A percentile compares a stretch with the other conserved stretches of the same genome.
phyloP scores from a whole-genome alignment of 331 rosid genomes.

The Stylosanthes scabra region DNA sequence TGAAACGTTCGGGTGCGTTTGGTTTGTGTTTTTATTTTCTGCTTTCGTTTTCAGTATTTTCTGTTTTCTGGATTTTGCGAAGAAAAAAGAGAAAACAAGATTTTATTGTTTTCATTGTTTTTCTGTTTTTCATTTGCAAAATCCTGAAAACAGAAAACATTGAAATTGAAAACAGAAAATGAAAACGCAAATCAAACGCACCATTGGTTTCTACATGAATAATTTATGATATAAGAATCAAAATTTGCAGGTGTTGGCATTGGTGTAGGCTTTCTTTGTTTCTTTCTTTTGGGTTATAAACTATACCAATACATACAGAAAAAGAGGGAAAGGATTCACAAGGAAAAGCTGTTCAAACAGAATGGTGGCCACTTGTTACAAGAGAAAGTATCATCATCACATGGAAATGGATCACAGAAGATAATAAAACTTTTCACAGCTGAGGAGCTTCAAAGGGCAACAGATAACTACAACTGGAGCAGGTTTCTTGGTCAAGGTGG shows the following conservation, averaged over 20 bases:
- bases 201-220: neutral
- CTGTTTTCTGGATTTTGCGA: too few species aligned
- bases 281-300: slow-evolving; percentile 48
- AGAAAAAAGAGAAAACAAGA: too few species aligned
- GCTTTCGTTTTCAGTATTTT: too few species aligned
- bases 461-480: slow-evolving; percentile 58
- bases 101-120: too few species aligned
- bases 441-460: slow-evolving; percentile 63
- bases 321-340: slow-evolving; percentile 31
- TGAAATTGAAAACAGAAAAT: too few species aligned
- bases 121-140: too few species aligned
- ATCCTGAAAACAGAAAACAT: too few species aligned
- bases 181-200: too few species aligned
- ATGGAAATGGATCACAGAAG: slow-evolving; percentile 26
- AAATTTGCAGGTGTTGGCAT: slow-evolving; percentile 55
- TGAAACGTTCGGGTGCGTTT: too few species aligned
- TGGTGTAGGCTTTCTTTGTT: slow-evolving; percentile 48
- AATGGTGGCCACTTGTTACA: slow-evolving; percentile 11
- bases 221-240: neutral
- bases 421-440: slow-evolving; percentile 52
- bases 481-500: slow-evolving; percentile 74
- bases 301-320: slow-evolving; percentile 36
- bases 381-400: slow-evolving; percentile 39
- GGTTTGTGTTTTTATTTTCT: too few species aligned
- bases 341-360: slow-evolving; percentile 58